Base-by-base conservation (phyloP, 2,329 filamentous ascomycete genomes). In the Clonostachys sp. region DNA sequence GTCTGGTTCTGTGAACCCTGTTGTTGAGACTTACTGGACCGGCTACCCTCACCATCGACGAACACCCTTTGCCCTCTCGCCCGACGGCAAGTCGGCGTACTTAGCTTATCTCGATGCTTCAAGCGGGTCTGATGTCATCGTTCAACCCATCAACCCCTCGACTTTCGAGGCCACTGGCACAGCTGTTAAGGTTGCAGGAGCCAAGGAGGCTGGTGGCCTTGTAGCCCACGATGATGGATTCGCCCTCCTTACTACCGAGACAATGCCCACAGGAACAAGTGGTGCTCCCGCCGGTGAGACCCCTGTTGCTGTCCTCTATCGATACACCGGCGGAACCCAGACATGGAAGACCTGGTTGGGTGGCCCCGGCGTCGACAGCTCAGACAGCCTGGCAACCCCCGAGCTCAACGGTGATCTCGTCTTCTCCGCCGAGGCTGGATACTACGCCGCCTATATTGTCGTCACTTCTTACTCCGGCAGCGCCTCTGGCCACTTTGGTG, bases 201-300 rank as follows among this genome's bases (percentile, higher is more conserved):
- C 71, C 38, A 77, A 80, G 55, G 81, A 84, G 62, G 78, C 77
- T 5, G 78, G 78, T 46, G 81, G 81, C 42, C 70, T 84, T 1
- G 75, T 84, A 41, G 80, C 80, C 14, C 80, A 83, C 55, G 76
- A 84, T 59, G 79, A 84, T 58, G 81, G 80, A 4, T 84, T 84
- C 51, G 80, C 80, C n/a, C 61, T 84, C 30, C 62, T 84, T 44
- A 81, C 78, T 39, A 81, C 81, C 62, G 78, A 80, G 57, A 68
- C 70, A 3, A 63, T 80, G 53, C 70, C 74, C 2, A 73, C 72
- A 18, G 74, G 75, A 14, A 39, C 36, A 39, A 18, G 14, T 18
- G 17, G 17, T 12, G 36, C 36, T 18, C 36, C 36, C 17, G 53
- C 72, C 5, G 67, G 78, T 48, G 73, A 74, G 2, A 72, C 71